A percentile compares a stretch with the other conserved stretches of the same genome.
phyloP scores from a whole-genome alignment of 2,329 filamentous ascomycete genomes.

The Penicillium sumatraense region DNA sequence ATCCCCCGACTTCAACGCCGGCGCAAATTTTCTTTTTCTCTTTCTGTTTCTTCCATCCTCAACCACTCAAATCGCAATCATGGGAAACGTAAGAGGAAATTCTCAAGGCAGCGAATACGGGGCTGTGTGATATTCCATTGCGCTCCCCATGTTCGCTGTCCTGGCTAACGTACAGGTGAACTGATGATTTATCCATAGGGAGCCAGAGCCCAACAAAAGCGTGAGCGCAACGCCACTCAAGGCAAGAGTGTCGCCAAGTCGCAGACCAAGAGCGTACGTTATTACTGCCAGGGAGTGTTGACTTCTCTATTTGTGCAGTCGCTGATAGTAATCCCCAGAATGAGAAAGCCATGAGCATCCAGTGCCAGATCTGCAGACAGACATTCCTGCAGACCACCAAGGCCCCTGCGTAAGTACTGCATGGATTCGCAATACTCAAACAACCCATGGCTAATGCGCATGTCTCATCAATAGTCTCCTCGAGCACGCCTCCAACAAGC shows the following conservation, averaged over 20 bases:
- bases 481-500: conserved; percentile 76
- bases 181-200: conserved; percentile 43
- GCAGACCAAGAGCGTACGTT: conserved; percentile 69
- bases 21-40: conserved; percentile 1
- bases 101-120: not conserved
- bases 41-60: not conserved
- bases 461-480: conserved; percentile 50
- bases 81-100: conserved; percentile 33
- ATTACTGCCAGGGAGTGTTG: not conserved
- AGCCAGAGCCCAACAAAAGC: conserved; percentile 72
- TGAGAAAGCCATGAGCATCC: conserved; percentile 73
- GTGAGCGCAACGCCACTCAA: conserved; percentile 72
- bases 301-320: not conserved
- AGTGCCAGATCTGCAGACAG: conserved; percentile 76
- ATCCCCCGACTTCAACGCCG: not conserved
- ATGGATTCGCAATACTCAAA: not conserved
- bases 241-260: conserved; percentile 60
- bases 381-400: conserved; percentile 80
- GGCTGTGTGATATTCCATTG: not conserved
- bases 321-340: conserved; percentile 57
- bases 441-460: conserved; percentile 3
- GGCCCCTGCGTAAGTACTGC: conserved; percentile 57
- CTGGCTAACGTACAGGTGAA: conserved; percentile 5
- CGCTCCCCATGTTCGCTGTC: not conserved
- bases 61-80: conserved; percentile 6